A percentile compares a stretch with the other conserved stretches of the same genome.
phyloP scores from a whole-genome alignment of 495 filamentous ascomycete species.

The Annulohypoxylon nitens region DNA sequence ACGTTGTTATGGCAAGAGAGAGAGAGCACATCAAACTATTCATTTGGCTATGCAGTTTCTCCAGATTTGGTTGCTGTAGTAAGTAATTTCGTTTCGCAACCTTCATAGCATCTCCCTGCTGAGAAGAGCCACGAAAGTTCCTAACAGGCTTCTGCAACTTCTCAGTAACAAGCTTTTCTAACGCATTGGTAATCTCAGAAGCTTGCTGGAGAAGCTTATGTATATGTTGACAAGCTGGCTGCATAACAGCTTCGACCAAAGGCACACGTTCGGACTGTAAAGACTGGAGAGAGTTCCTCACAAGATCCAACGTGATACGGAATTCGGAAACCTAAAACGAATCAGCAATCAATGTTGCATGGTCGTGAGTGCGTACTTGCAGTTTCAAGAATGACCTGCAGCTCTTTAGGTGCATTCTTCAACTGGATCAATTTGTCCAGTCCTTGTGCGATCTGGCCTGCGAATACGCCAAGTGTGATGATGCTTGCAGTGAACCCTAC shows the following conservation, averaged over 20 bases:
- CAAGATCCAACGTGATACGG: not conserved
- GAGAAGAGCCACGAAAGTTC: not conserved
- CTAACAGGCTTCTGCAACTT: not conserved
- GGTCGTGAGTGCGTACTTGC: not conserved
- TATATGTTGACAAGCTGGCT: not conserved
- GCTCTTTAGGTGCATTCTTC: not conserved
- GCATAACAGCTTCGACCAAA: not conserved
- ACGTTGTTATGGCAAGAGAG: not conserved
- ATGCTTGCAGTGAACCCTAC: not conserved
- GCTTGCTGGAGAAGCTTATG: not conserved
- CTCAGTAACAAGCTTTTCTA: not conserved
- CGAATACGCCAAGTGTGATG: not conserved
- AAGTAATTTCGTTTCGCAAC: not conserved
- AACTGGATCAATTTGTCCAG: not conserved
- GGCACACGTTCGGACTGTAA: not conserved
- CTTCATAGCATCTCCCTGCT: not conserved
- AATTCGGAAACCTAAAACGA: not conserved
- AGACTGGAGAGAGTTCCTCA: not conserved
- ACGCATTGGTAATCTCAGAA: not conserved
- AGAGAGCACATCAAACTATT: not conserved
- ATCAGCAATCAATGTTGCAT: not conserved
- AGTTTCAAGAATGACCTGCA: not conserved
- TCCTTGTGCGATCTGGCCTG: not conserved
- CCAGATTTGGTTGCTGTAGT: not conserved
- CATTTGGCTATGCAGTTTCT: not conserved